Evolutionary conservation across 495 filamentous ascomycete species (phyloP).

Genomic region (Jackrogersella multiformis): DNA sequence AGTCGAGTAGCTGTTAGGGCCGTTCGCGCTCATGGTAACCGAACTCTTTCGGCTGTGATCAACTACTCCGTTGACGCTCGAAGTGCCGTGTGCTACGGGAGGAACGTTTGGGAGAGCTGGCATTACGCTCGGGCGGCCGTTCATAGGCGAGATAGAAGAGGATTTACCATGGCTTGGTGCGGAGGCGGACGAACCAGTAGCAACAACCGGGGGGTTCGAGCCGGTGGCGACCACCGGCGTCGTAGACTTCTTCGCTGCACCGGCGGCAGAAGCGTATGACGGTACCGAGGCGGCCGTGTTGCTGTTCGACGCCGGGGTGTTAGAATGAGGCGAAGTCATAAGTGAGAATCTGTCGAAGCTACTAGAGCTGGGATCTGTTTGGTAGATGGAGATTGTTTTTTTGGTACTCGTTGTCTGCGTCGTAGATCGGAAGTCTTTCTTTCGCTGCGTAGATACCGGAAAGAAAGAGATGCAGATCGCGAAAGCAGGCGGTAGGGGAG

Average conservation of each 20-base stretch:
- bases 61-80: slow-evolving; percentile 63
- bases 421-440: slow-evolving; percentile 25
- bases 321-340: slow-evolving; percentile 62
- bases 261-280: slow-evolving; percentile 76
- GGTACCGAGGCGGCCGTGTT: slow-evolving; percentile 68
- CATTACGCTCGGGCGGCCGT: slow-evolving; percentile 78
- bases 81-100: slow-evolving; percentile 67
- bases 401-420: slow-evolving; percentile 21
- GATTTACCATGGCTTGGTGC: slow-evolving; percentile 83
- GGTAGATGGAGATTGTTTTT: slow-evolving; percentile 15
- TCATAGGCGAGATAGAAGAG: slow-evolving; percentile 79
- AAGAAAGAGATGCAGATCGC: slow-evolving; percentile 39
- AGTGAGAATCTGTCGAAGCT: slow-evolving; percentile 49
- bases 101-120: slow-evolving; percentile 68
- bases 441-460: slow-evolving; percentile 37
- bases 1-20: slow-evolving; percentile 74
- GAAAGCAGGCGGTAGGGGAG: slow-evolving; percentile 12
- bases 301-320: slow-evolving; percentile 67
- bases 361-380: slow-evolving; percentile 29
- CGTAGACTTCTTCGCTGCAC: slow-evolving; percentile 80
- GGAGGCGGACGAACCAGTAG: slow-evolving; percentile 67
- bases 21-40: slow-evolving; percentile 84
- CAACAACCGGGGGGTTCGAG: slow-evolving; percentile 70
- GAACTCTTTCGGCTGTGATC: slow-evolving; percentile 86
- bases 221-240: slow-evolving; percentile 75